These are phyloP conservation scores for Rhynchospora pubera DNA, from an alignment of 176 grass and related monocot species.

Conservation along the genomic window DNA sequence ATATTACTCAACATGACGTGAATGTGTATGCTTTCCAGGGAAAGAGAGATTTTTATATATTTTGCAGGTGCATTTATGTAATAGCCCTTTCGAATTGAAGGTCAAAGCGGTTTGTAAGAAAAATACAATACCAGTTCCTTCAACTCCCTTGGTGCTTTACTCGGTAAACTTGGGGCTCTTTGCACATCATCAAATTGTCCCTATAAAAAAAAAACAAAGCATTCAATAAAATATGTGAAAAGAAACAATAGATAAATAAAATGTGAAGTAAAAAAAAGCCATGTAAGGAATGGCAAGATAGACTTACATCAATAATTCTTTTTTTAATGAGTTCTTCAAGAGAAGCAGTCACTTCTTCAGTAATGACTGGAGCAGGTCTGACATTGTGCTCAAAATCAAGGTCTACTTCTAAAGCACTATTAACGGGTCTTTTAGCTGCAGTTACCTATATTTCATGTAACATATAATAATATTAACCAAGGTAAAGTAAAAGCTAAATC, in stretches of 20 bases:
- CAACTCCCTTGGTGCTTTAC: constrained; percentile 62
- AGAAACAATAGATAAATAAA: not conserved
- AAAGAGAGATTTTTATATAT: not conserved
- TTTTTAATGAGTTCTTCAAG: constrained; percentile 96
- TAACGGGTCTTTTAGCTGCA: constrained; percentile 71
- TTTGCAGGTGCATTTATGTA: not conserved
- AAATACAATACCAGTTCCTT: constrained; percentile 62
- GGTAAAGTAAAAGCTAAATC: not conserved
- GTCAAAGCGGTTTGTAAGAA: not conserved
- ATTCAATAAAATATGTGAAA: not conserved
- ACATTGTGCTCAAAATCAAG: constrained; percentile 97
- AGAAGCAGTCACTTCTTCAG: constrained; percentile 86
- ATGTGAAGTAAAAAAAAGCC: not conserved
- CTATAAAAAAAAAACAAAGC: constrained; percentile 27
- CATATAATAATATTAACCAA: constrained; percentile 13
- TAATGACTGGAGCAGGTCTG: constrained; percentile 81
- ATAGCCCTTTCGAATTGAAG: not conserved
- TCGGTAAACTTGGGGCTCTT: constrained; percentile 47
- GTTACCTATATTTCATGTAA: constrained; percentile 49
- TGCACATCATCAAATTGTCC: constrained; percentile 89
- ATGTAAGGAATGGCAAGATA: not conserved
- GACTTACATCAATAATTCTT: constrained; percentile 72
- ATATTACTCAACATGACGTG: not conserved
- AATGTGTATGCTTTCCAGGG: not conserved
- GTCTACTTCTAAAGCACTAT: constrained; percentile 94